Evolutionary conservation across 2,329 filamentous ascomycete species (phyloP), one percentile per base, ranked within the genome.

Genomic region (Fusarium sp.): DNA sequence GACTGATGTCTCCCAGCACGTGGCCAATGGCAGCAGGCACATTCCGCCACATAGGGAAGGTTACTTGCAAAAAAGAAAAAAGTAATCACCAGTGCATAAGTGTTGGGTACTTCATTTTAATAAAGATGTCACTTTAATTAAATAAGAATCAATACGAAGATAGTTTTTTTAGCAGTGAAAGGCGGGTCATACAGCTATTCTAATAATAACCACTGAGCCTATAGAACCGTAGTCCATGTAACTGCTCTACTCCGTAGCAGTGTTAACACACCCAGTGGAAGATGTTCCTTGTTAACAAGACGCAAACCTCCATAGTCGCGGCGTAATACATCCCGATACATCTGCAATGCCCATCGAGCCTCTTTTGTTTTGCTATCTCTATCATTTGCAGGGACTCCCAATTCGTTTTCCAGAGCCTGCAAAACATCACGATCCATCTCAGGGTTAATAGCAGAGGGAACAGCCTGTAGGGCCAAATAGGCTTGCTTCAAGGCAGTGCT

Each of bases 1-100:
- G 6, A n/a, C 34, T 62, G 43, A 48, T 16, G 4, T 62, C 16
- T n/a, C 27, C 8, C 0, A 3, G 44, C 58, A 63, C 49, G 49
- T 63, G 62, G 38, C 18, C 8, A 63, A 32, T 49, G 12, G 49
- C 58, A 32, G 44, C 44, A 58, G 59, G 38, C 9, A 44, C 43
- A 44, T n/a, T 48, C 16, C 20, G 18, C 11, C 40, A 4, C n/a
- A 40, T 3, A 11, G 32, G 18, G 25, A 24, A 20, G 9, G 5
- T 8, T 8, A 11, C 10, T 46, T 22, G 25, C 5, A 15, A 8
- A 41, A 20, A 15, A 7, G 18, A 38, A 38, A n/a, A 38, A 38
- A 29, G 12, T 11, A 4, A 38, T 38, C n/a, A 7, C 34, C 18
- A n/a, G 34, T 10, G 34, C 34, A 38, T 38, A 4, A 38, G 1